These are phyloP conservation scores for Beauveria sp. DNA, from an alignment of 2,329 filamentous ascomycete species.

Conservation along the genomic window DNA sequence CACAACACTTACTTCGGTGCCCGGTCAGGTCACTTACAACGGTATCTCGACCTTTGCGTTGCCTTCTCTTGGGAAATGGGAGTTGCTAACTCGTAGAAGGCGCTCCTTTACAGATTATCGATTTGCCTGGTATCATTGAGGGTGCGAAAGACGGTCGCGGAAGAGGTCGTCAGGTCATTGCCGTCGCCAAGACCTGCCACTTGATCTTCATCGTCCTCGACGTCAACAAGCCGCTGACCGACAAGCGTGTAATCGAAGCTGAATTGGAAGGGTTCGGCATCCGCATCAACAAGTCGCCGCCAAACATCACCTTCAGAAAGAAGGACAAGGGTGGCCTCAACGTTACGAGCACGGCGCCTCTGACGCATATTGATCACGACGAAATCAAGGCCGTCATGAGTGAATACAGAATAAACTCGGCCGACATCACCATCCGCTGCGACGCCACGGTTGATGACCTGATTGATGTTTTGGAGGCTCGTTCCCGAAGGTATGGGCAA, in stretches of 20 bases:
- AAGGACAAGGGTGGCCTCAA: slow-evolving; percentile 97
- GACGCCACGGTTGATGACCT: slow-evolving; percentile 96
- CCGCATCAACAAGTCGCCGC: slow-evolving; percentile 91
- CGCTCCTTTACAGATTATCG: slow-evolving; percentile 95
- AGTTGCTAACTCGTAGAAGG: slow-evolving; percentile 31
- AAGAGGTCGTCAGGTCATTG: slow-evolving; percentile 96
- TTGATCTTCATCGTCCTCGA: slow-evolving; percentile 97
- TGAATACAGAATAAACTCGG: slow-evolving; percentile 94
- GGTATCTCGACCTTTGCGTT: slow-evolving; percentile 36
- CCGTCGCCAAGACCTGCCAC: slow-evolving; percentile 97
- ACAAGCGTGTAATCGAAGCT: slow-evolving; percentile 90
- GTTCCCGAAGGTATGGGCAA: slow-evolving; percentile 52
- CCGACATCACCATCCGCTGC: slow-evolving; percentile 94
- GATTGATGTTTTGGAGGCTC: slow-evolving; percentile 92
- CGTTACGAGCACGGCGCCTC: slow-evolving; percentile 87
- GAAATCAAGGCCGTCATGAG: slow-evolving; percentile 98
- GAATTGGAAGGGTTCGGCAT: slow-evolving; percentile 97
- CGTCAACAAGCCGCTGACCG: slow-evolving; percentile 95
- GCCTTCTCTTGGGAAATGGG: no score
- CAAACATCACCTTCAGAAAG: slow-evolving; percentile 99
- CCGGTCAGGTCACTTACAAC: slow-evolving; percentile 92
- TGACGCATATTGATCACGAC: slow-evolving; percentile 88
- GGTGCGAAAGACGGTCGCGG: slow-evolving; percentile 97
- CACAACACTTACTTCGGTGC: slow-evolving; percentile 94
- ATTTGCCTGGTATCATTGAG: slow-evolving; percentile 97